phyloP scores from a whole-genome alignment of 192 early-diverging fungal genomes.

The Backusella circina region DNA sequence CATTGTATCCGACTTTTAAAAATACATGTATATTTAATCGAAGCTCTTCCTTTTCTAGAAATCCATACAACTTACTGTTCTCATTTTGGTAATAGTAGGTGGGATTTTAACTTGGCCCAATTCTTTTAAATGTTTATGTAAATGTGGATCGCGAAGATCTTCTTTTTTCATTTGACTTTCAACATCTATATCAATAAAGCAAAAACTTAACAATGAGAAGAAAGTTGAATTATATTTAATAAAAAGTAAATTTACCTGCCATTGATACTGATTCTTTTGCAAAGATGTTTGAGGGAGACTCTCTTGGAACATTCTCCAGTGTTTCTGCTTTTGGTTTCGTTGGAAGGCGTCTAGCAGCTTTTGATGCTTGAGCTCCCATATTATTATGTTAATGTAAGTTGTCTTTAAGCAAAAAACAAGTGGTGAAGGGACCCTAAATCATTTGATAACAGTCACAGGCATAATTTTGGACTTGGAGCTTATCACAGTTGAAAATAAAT shows the following conservation, averaged over 20 bases:
- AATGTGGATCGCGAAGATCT: constrained; percentile 8
- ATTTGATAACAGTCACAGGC: too few relatives aligned
- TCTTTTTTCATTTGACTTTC: constrained; percentile 3
- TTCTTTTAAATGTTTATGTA: constrained; percentile 1
- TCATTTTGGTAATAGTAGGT: constrained; percentile 22
- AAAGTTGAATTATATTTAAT: too few relatives aligned
- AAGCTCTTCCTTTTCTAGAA: not conserved
- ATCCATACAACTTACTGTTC: not conserved
- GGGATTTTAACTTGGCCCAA: constrained; percentile 14
- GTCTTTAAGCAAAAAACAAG: too few relatives aligned
- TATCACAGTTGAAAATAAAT: too few relatives aligned
- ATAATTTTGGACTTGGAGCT: too few relatives aligned
- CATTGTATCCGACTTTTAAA: constrained; percentile 20
- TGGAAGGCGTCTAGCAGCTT: constrained; percentile 7
- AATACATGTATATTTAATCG: not conserved
- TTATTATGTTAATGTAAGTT: not conserved
- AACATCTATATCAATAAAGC: not conserved
- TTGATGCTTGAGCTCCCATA: constrained; percentile 21
- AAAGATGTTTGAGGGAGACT: constrained; percentile 7
- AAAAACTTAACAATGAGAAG: not conserved
- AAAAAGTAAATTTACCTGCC: not conserved
- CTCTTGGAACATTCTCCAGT: not conserved
- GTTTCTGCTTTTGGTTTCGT: constrained; percentile 10
- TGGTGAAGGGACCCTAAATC: too few relatives aligned
- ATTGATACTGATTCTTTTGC: not conserved